Base-by-base conservation (phyloP, 805 yeast species). In the Sugiyamaella floridensis region DNA sequence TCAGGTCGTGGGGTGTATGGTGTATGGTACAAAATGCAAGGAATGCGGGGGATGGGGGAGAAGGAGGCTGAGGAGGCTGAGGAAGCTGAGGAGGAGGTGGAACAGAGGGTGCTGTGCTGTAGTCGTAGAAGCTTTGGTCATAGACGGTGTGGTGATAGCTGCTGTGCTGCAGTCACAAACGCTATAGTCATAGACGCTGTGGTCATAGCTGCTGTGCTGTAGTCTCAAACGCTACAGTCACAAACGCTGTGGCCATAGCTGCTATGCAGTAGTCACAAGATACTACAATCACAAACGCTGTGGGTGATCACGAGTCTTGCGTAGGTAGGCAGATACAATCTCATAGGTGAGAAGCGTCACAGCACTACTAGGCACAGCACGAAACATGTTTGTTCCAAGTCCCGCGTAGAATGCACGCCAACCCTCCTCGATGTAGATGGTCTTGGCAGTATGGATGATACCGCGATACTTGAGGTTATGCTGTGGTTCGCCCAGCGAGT, bases 361-460 rank as follows among this genome's bases (percentile, higher is more conserved):
- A 0, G 97, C 97, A 60, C 89, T 81, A 1, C 97, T 90, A 2
- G 99, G 99, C 0, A 92, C 88, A 0, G 99, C 93, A 60, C 99
- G 75, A 29, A 88, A 80, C 63, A 93, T 71, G 64, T 93, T 93
- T 18, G 95, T 83, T 0, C 82, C 76, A 62, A 90, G 86, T 0
- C 99, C 99, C 1, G 93, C 83, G 65, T 93, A 93, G 66, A 89
- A 92, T 2, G 93, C 97, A 40, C 75, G 67, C 50, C 84, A 57
- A 2, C 97, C 97, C 65, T 90, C 97, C 50, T 76, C 80, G 54
- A 63, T 58, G 63, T 76, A 79, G 46, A 85, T 76, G 15, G 62
- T 64, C 46, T 59, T 54, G 18, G 64, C 62, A n/a, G 75, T 70
- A 22, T 60, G 60, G 41, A 68, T 28, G 40, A 72, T 62, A 41